Percentiles rank a stretch among this genome's conserved stretches.
Conservation (phyloP, 208 protist species). For the Wallacemonas sp. region DNA sequence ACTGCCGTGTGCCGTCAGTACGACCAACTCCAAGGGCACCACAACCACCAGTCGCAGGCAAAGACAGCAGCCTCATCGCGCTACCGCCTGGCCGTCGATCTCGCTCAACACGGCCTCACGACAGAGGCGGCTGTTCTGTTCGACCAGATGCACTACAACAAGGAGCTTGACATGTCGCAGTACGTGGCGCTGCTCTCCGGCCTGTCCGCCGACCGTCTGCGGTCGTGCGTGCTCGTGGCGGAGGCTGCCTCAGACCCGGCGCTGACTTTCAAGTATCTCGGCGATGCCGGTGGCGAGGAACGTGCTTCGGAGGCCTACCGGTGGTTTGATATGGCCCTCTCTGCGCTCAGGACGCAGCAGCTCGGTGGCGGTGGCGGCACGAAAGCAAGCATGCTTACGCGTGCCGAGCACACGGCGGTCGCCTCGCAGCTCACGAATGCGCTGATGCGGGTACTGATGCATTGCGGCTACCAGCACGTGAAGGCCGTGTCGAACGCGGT, state of each 20-base stretch:
- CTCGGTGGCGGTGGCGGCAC: background rate
- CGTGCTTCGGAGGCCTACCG: constrained; percentile 76
- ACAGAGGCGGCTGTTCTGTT: constrained; percentile 44
- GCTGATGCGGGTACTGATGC: constrained; percentile 73
- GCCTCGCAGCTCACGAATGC: constrained; percentile 72
- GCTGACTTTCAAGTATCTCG: constrained; percentile 77
- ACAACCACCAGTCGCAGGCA: constrained; percentile 7
- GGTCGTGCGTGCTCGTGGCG: constrained; percentile 50
- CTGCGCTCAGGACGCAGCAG: constrained; percentile 18
- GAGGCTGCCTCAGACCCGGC: constrained; percentile 71
- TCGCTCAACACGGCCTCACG: constrained; percentile 65
- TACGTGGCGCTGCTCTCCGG: constrained; percentile 51
- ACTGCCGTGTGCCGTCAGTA: constrained; percentile 8
- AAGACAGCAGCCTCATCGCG: constrained; percentile 5
- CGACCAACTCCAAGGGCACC: background rate
- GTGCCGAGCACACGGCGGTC: constrained; percentile 28
- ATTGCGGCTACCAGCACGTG: constrained; percentile 75
- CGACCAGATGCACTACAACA: constrained; percentile 41
- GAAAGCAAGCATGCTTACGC: background rate
- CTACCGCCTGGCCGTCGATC: constrained; percentile 28
- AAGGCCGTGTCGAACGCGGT: constrained; percentile 55
- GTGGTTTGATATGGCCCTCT: constrained; percentile 67
- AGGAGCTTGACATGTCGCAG: constrained; percentile 39
- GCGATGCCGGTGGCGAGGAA: constrained; percentile 66
- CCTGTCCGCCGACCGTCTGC: constrained; percentile 43